These are phyloP conservation scores for Fusarium sp. DNA, from an alignment of 2,329 filamentous ascomycete species.

Conservation along the genomic window DNA sequence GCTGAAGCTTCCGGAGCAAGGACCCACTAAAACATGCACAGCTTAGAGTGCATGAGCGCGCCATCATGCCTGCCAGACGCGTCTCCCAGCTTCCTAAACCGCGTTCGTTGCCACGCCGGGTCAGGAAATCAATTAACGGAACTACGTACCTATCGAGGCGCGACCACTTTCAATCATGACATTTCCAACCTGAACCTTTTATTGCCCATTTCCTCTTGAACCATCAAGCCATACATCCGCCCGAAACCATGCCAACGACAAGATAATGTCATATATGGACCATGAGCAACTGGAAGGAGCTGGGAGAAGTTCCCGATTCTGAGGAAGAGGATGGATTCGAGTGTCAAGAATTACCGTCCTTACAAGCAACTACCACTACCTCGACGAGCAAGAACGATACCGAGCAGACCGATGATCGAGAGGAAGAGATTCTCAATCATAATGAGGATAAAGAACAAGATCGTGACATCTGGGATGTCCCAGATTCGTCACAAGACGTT, in stretches of 20 bases:
- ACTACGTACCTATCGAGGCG: slow-evolving; percentile 17
- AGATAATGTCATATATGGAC: slow-evolving; percentile 48
- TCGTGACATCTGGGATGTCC: slow-evolving; percentile 54
- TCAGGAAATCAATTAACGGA: slow-evolving; percentile 39
- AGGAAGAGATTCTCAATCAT: not conserved
- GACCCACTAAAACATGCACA: slow-evolving; percentile 24
- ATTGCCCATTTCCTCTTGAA: not conserved
- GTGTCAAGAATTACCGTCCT: slow-evolving; percentile 47
- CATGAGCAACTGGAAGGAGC: slow-evolving; percentile 64
- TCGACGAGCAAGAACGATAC: slow-evolving; percentile 11
- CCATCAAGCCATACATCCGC: slow-evolving; percentile 3
- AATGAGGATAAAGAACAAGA: slow-evolving; percentile 23
- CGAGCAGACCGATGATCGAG: not conserved
- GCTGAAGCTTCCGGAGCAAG: not conserved
- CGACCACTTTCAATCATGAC: slow-evolving; percentile 20
- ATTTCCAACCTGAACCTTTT: slow-evolving; percentile 10
- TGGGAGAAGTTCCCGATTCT: slow-evolving; percentile 65
- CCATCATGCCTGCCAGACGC: slow-evolving; percentile 40
- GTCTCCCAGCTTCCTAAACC: slow-evolving; percentile 44
- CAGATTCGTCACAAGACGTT: slow-evolving; percentile 52
- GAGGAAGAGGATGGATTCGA: slow-evolving; percentile 62
- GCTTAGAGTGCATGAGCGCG: slow-evolving; percentile 6
- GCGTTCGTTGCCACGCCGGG: slow-evolving; percentile 45
- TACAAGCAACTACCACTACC: slow-evolving; percentile 3
- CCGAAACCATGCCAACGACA: slow-evolving; percentile 25